These are phyloP conservation scores for Fusarium nurragi DNA, from an alignment of 2,329 filamentous ascomycete genomes.

Conservation along the genomic window DNA sequence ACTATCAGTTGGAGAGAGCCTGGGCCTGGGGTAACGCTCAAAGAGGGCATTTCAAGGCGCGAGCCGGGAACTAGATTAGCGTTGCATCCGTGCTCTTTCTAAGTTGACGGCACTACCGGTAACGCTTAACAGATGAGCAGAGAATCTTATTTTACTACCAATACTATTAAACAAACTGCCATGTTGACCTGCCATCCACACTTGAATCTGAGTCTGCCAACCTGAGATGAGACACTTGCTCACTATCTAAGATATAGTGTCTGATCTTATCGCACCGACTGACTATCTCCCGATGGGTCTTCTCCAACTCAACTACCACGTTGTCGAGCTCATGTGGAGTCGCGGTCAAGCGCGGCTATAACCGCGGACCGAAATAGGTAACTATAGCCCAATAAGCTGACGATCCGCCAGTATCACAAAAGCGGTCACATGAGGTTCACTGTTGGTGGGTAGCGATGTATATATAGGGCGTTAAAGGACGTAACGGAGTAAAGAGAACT, in stretches of 20 bases:
- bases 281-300: background rate
- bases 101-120: too few relatives aligned
- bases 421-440: constrained; percentile 10
- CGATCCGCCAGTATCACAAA: constrained; percentile 30
- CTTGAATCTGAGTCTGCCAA: too few relatives aligned
- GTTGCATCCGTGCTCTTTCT: too few relatives aligned
- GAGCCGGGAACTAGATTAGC: too few relatives aligned
- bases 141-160: too few relatives aligned
- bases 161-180: too few relatives aligned
- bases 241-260: background rate
- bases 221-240: too few relatives aligned
- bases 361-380: constrained; percentile 36
- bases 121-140: too few relatives aligned
- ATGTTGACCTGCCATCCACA: too few relatives aligned
- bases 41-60: too few relatives aligned
- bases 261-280: background rate
- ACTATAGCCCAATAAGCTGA: constrained; percentile 34
- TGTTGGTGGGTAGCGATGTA: background rate
- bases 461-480: constrained; percentile 7
- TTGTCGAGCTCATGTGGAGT: constrained; percentile 31
- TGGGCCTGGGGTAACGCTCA: too few relatives aligned
- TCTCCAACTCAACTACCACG: background rate
- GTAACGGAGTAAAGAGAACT: background rate
- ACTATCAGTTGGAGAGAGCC: too few relatives aligned
- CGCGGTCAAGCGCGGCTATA: constrained; percentile 33